phyloP scores from a whole-genome alignment of 371 early-diverging fungal genomes.

The Mucor sp. region DNA sequence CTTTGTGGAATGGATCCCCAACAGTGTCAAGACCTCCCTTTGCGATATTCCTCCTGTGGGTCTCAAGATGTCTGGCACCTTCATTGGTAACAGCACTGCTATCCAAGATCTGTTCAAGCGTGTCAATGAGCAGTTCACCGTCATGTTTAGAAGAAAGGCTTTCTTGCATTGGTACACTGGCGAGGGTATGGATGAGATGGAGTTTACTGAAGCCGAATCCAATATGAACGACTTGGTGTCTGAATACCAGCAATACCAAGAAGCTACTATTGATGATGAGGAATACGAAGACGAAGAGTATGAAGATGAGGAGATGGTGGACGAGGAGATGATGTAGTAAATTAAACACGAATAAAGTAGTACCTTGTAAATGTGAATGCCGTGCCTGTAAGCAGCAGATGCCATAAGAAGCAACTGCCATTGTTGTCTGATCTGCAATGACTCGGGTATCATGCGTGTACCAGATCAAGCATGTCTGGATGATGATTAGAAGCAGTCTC shows the following conservation, averaged over 20 bases:
- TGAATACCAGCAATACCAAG: slow-evolving; percentile 99
- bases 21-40: slow-evolving; percentile 98
- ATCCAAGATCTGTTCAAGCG: slow-evolving; percentile 99
- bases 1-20: slow-evolving; percentile 99
- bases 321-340: slow-evolving; percentile 36
- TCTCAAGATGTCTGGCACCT: slow-evolving; percentile 97
- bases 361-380: not conserved
- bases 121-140: slow-evolving; percentile 95
- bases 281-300: slow-evolving; percentile 30
- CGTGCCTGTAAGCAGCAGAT: not conserved
- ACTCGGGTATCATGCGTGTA: not conserved
- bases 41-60: slow-evolving; percentile 98
- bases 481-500: not conserved
- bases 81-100: slow-evolving; percentile 98
- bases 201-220: slow-evolving; percentile 92
- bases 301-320: slow-evolving; percentile 38
- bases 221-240: slow-evolving; percentile 96
- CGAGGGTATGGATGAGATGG: slow-evolving; percentile 98
- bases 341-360: not conserved
- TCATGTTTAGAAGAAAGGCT: slow-evolving; percentile 96
- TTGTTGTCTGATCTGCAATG: not conserved
- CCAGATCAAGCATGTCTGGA: not conserved
- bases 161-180: slow-evolving; percentile 98
- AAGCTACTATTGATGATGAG: slow-evolving; percentile 77
- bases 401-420: not conserved